Evolutionary conservation across 2,329 filamentous ascomycete genomes (phyloP).

Genomic region (Diaporthe velutina): DNA sequence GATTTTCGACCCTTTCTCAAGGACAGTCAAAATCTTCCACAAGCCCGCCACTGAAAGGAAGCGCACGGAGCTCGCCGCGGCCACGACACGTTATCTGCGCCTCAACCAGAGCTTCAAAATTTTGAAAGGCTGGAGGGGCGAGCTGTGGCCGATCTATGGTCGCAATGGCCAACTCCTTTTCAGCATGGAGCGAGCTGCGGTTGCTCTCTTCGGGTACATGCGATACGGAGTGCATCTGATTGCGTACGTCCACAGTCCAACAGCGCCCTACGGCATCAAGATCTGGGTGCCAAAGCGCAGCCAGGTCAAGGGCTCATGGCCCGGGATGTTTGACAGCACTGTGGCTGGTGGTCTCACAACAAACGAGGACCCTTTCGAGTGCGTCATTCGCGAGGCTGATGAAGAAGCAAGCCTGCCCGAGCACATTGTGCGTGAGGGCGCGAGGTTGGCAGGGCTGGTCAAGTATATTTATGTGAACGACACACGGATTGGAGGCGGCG

Average conservation of each 20-base stretch:
- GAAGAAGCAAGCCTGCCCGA: conserved; percentile 90
- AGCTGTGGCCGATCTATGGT: conserved; percentile 83
- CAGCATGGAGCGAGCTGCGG: conserved; percentile 82
- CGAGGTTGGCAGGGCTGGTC: conserved; percentile 75
- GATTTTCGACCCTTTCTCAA: conserved; percentile 68
- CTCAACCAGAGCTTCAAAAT: conserved; percentile 79
- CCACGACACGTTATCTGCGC: conserved; percentile 76
- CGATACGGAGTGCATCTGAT: conserved; percentile 88
- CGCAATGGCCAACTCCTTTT: conserved; percentile 74
- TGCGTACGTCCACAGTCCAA: conserved; percentile 70
- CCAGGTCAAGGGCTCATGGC: conserved; percentile 85
- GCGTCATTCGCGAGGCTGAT: conserved; percentile 84
- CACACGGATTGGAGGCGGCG: conserved; percentile 82
- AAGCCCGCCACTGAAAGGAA: conserved; percentile 67
- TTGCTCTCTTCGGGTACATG: conserved; percentile 79
- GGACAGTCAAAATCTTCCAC: conserved; percentile 74
- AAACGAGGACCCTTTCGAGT: conserved; percentile 84
- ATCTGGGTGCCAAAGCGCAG: conserved; percentile 89
- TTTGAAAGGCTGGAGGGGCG: conserved; percentile 83
- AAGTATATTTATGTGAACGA: conserved; percentile 90
- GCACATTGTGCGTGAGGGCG: conserved; percentile 72
- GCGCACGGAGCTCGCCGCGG: conserved; percentile 68
- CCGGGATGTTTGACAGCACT: conserved; percentile 94
- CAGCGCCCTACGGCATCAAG: conserved; percentile 68
- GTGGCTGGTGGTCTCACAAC: conserved; percentile 88